Evolutionary conservation across 257 asterid species (phyloP).

Genomic region (Euphrasia confusa): DNA sequence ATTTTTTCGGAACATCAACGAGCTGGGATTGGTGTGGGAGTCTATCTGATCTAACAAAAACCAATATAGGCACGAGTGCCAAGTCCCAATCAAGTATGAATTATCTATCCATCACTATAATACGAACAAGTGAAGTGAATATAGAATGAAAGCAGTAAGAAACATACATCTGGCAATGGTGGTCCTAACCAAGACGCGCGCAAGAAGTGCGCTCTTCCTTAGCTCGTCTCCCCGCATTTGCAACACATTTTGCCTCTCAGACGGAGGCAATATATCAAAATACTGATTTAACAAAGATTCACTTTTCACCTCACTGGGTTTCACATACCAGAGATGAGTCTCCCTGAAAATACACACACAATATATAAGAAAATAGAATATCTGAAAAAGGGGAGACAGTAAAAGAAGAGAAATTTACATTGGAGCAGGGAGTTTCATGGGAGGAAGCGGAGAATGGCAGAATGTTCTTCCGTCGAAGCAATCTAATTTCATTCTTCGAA

Average conservation of each 20-base stretch:
- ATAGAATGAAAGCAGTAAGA: neutral
- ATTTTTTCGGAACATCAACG: constrained; percentile 66
- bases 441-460: constrained; percentile 35
- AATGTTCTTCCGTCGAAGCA: constrained; percentile 32
- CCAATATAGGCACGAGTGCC: constrained; percentile 26
- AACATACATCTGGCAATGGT: constrained; percentile 83
- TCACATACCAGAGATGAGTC: constrained; percentile 78
- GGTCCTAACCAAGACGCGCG: constrained; percentile 76
- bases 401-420: constrained; percentile 31
- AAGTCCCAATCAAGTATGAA: constrained; percentile 7
- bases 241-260: constrained; percentile 58
- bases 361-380: too few species aligned
- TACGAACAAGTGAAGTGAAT: too few species aligned
- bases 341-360: constrained; percentile 40
- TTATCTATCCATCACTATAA: too few species aligned
- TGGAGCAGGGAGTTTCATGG: constrained; percentile 52
- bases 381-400: neutral
- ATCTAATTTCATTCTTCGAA: constrained; percentile 43
- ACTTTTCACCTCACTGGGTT: constrained; percentile 61
- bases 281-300: constrained; percentile 53
- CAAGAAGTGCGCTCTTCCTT: constrained; percentile 63
- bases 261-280: constrained; percentile 58
- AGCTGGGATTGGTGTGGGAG: constrained; percentile 54
- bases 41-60: constrained; percentile 73
- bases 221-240: constrained; percentile 47